Percentiles rank a stretch among this genome's conserved stretches.
phyloP scores from a whole-genome alignment of 1,139 yeast genomes.

The Trichomonascaceae sp. region DNA sequence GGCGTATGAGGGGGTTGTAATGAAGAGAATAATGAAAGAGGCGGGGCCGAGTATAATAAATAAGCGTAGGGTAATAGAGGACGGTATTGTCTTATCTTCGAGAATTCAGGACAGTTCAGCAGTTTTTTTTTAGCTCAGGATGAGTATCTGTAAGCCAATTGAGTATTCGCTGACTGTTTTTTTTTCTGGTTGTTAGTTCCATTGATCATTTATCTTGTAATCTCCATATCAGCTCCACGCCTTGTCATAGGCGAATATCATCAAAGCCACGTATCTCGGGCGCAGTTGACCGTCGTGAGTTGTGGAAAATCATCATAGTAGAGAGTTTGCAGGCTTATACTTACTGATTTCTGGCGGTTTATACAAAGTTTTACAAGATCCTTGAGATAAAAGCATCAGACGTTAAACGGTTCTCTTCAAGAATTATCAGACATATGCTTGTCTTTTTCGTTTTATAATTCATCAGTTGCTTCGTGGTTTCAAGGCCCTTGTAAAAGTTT shows the following conservation, averaged over 20 bases:
- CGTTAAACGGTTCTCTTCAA: conserved; percentile 48
- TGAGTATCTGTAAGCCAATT: neutral
- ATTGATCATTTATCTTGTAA: neutral
- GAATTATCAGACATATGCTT: conserved; percentile 97
- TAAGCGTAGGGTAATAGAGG: neutral
- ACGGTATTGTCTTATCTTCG: neutral
- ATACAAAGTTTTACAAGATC: conserved; percentile 10
- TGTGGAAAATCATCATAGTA: conserved; percentile 81
- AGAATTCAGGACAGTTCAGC: too few relatives aligned
- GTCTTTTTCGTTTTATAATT: conserved; percentile 56
- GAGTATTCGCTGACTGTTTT: too few relatives aligned
- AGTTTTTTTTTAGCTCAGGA: too few relatives aligned
- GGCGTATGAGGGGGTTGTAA: conserved; percentile 15
- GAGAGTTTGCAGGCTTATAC: neutral
- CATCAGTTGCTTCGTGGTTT: conserved; percentile 31
- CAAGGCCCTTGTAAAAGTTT: conserved; percentile 6
- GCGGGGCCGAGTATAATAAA: neutral
- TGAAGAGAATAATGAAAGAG: neutral
- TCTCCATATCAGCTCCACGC: conserved; percentile 71
- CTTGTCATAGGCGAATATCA: conserved; percentile 99
- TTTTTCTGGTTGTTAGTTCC: too few relatives aligned
- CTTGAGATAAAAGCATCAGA: conserved; percentile 34
- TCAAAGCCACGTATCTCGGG: conserved; percentile 79
- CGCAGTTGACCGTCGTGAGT: conserved; percentile 99
- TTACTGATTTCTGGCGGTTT: neutral